phyloP scores from a whole-genome alignment of 139 green algal species.

The Chlorella sp. region DNA sequence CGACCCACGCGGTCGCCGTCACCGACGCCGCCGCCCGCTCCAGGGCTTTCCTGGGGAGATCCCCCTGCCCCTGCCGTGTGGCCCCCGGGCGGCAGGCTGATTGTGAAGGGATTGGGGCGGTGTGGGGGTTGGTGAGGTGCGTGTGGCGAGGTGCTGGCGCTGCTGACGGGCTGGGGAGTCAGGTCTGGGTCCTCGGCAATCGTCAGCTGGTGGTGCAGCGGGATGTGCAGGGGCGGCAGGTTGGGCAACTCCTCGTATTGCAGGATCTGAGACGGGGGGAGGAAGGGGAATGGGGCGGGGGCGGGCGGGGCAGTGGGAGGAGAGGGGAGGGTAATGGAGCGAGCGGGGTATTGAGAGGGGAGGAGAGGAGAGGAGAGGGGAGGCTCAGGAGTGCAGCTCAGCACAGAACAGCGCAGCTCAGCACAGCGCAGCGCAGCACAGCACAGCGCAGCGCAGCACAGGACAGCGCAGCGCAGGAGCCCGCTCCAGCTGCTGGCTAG shows the following conservation, averaged over 20 bases:
- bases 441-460: background rate
- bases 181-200: background rate
- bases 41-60: background rate
- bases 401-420: too few species aligned
- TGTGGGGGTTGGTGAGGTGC: background rate
- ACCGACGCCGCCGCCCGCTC: background rate
- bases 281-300: too few species aligned
- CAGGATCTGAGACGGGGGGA: background rate
- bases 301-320: background rate
- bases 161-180: background rate
- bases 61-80: background rate
- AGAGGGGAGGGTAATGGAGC: too few species aligned
- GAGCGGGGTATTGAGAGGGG: too few species aligned
- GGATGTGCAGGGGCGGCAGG: conserved; percentile 40
- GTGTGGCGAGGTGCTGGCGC: background rate
- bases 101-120: too few species aligned
- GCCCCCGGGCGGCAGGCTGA: background rate
- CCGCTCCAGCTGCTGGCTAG: too few species aligned
- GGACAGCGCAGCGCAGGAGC: too few species aligned
- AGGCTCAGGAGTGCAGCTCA: too few species aligned
- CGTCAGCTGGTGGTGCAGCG: conserved; percentile 13
- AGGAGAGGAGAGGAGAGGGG: too few species aligned
- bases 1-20: background rate
- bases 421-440: too few species aligned
- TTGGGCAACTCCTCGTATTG: background rate